Base-by-base conservation (phyloP, 768 basidiomycete species). In the Kwoniella pini region DNA sequence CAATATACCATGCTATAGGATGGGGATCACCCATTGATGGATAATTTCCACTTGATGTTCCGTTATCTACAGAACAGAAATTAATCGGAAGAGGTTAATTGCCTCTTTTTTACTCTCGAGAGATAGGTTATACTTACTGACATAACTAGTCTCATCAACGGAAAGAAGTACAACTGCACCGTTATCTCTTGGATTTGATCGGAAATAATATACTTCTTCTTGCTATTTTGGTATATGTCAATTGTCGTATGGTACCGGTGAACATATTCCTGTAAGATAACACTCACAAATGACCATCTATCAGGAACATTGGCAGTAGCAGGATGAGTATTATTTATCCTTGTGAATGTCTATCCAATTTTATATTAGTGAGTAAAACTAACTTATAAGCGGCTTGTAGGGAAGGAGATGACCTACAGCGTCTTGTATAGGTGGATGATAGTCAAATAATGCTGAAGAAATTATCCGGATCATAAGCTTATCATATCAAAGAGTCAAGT, bases 1-100 rank as follows among this genome's bases (percentile, higher is more conserved):
- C 86, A 77, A 91, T 90, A 74, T 84, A 91, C 90, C 90, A 93
- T 21, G 91, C 90, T 66, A 86, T 84, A 2, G 91, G 91, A 79
- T 90, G 90, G 4, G 90, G 89, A 28, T 74, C 80, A 12, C 90
- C 90, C 69, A 70, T 62, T 1, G 88, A 85, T 65, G 86, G 76
- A 68, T 83, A 87, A 28, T 80, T 81, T 40, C 84, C 82, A 4
- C 69, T 72, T 17, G 66, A 71, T 0, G 62, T 62, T 43, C 75
- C 77, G 43, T 72, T 64, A 43, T 74, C 74, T 77, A 48, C 21
- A 9, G 15, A 27, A 52, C 15, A n/a, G n/a, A n/a, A 30, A 17
- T 22, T 19, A 26, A 19, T 28, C 13, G 6, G 26, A 50, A 24
- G 17, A 17, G n/a, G 26, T 15, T 36, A 17, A 15, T 49, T 30